Conservation (phyloP, 2,329 filamentous ascomycete genomes). For the Periconia digitata region DNA sequence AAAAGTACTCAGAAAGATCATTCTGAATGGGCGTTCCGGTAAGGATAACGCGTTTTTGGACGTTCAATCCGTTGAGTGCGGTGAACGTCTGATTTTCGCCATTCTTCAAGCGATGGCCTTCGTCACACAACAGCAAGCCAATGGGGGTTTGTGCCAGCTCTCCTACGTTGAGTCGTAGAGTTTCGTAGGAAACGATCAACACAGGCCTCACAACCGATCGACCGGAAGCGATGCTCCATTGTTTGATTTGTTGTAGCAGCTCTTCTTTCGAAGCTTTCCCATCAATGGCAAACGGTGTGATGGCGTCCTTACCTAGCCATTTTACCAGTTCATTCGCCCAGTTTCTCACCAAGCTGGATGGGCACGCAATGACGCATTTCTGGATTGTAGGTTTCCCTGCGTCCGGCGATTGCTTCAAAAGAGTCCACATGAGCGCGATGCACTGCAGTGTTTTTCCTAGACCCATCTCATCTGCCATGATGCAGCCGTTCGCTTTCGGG, state of each 20-base stretch:
- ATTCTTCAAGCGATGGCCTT: slow-evolving; percentile 95
- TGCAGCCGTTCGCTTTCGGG: slow-evolving; percentile 90
- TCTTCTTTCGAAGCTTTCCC: slow-evolving; percentile 96
- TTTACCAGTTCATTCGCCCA: slow-evolving; percentile 98
- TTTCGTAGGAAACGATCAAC: slow-evolving; percentile 97
- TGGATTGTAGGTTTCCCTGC: slow-evolving; percentile 93
- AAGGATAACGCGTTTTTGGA: slow-evolving; percentile 87
- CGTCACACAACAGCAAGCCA: slow-evolving; percentile 90
- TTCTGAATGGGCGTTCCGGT: slow-evolving; percentile 98
- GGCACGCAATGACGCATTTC: slow-evolving; percentile 95
- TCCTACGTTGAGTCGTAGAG: slow-evolving; percentile 84
- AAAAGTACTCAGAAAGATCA: slow-evolving; percentile 96
- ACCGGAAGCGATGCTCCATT: slow-evolving; percentile 93
- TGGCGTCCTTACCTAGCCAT: slow-evolving; percentile 90
- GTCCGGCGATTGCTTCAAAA: slow-evolving; percentile 92
- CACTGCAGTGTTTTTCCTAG: slow-evolving; percentile 97
- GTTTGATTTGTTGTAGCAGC: slow-evolving; percentile 81
- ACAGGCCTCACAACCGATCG: slow-evolving; percentile 87
- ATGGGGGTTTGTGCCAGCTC: slow-evolving; percentile 89
- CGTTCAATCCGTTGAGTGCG: slow-evolving; percentile 86
- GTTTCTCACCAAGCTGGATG: slow-evolving; percentile 93
- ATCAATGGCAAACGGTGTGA: slow-evolving; percentile 93
- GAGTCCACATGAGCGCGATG: slow-evolving; percentile 93
- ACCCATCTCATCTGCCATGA: slow-evolving; percentile 99
- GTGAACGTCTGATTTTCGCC: slow-evolving; percentile 94